Evolutionary conservation across 495 filamentous ascomycete genomes (phyloP), one percentile per base, ranked within the genome.

Genomic region (Niebla homalea): DNA sequence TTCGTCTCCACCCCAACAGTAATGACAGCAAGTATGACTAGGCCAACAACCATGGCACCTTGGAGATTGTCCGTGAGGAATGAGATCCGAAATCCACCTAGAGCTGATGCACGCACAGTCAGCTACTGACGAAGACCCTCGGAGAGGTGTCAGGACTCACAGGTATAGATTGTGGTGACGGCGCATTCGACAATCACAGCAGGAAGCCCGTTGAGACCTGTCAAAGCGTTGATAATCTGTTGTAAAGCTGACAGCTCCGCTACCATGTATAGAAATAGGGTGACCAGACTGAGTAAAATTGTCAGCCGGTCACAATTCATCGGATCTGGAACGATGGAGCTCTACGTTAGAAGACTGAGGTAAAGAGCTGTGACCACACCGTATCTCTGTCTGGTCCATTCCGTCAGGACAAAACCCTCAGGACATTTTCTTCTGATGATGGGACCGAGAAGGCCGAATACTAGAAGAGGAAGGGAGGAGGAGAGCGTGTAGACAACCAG

Each of bases 231-330:
- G 55, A 87, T 68, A 44, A 87, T 84, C 59, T 87, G 84, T 45
- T 84, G 80, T 19, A 88, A 62, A 8, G 81, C 78, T 25, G 81
- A 85, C 39, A 87, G 69, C 62, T 88, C 84, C 10, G 84, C 78
- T 6, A 87, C 79, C 84, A 88, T 87, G 69, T 87, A 87, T 26
- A 88, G 60, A 57, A 87, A 88, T 50, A 88, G 70, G 2, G 84
- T 87, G 39, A 83, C 75, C n/a, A 86, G 54, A 6, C 71, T 74
- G 41, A 7, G 21, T 12, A 14, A 14, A 25, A 12, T 14, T 10
- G 49, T 15, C 0, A 36, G n/a, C 53, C 20, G 41, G 38, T 16
- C 50, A 18, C 12, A 21, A 18, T 36, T 36, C 23, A 50, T 15
- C 7, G 7, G 3, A 5, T 21, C 5, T 8, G 25, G 16, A 36